Evolutionary conservation across 169 alveolate genomes (phyloP).

Genomic region (Ichthyophthirius multifiliis): DNA sequence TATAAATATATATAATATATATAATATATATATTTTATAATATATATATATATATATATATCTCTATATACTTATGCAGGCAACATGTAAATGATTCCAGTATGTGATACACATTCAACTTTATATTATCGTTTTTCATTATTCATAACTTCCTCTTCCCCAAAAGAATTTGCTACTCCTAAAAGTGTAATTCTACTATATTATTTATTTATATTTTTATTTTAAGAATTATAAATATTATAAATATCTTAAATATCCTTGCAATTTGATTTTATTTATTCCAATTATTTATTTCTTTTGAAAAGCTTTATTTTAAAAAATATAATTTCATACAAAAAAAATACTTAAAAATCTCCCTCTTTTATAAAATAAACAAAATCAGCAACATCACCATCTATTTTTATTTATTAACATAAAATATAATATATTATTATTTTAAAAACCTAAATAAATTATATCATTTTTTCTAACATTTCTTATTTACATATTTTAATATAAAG

Average conservation of each 20-base stretch:
- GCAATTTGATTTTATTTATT: background rate
- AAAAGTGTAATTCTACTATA: background rate
- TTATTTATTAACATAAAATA: background rate
- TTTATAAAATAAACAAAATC: slow-evolving; percentile 4
- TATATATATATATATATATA: too few relatives aligned
- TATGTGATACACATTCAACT: background rate
- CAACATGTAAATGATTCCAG: background rate
- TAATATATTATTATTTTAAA: background rate
- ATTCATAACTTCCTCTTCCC: background rate
- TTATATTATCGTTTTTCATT: background rate
- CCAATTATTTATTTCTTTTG: background rate
- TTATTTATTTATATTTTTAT: background rate
- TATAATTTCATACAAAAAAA: background rate
- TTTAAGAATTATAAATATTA: background rate
- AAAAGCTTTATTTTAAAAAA: too few relatives aligned
- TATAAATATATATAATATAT: background rate
- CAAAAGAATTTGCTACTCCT: background rate
- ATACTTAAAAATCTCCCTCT: background rate
- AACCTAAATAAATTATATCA: background rate
- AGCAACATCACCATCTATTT: background rate
- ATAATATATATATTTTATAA: background rate
- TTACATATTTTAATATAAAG: background rate
- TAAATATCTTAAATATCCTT: background rate
- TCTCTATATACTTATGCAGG: background rate
- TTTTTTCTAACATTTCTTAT: background rate